Base-by-base conservation (phyloP, 805 yeast genomes). In the Kuraishia hungarica region DNA sequence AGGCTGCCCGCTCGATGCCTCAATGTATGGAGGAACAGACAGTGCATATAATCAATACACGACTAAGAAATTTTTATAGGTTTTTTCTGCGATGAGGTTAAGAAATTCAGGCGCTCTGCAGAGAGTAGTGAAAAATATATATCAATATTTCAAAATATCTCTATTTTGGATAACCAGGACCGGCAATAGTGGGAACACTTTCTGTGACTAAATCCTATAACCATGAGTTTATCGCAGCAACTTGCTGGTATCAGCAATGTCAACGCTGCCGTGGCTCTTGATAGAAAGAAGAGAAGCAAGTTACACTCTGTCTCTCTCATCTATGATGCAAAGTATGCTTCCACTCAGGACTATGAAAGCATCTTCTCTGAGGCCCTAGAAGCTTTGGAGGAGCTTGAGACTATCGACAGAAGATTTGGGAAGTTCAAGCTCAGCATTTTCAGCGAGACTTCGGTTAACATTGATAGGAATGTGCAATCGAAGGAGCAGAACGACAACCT, bases 331-430 rank as follows among this genome's bases (percentile, higher is more conserved):
- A 83, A 86, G 62, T 84, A 83, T 58, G 99, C 99, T 19, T 89
- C 96, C n/a, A 81, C 92, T 39, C 98, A 94, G 73, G 99, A 94
- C 68, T 92, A 82, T 64, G 97, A 91, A 61, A 77, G 86, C 50
- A 83, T 94, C 56, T 87, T 78, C 64, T 80, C 84, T 53, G 81
- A 81, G 55, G 86, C 94, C 2, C 63, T 80, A 6, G 94, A 87
- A 55, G 96, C 96, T 0, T 75, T 92, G 50, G 83, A 81, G 29
- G 92, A 88, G 61, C 74, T 94, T 53, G 80, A 79, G 50, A 73
- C 79, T 20, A 69, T 93, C 28, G 97, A 94, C 64, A 75, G 80
- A n/a, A 78, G 93, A 54, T 93, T 94, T 68, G 67, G 74, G 2
- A 79, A 78, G 60, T 94, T 93, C 68, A 79, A 78, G 61, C 75